Base-by-base conservation (phyloP, 352 stramenopile species). In the Phytopythium delawarense region DNA sequence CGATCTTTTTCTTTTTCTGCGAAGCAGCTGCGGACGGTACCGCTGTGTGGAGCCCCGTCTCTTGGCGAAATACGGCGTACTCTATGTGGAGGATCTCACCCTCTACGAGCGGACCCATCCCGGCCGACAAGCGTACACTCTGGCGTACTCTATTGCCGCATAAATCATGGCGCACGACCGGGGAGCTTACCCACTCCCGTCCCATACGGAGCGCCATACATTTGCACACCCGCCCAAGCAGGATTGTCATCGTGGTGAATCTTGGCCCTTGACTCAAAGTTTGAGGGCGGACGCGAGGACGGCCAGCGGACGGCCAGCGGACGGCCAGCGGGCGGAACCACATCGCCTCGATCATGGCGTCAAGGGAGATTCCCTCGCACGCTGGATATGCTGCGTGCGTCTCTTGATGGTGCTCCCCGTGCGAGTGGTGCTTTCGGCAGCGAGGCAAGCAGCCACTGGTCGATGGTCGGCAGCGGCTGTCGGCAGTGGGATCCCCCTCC, bases 131-230 rank as follows among this genome's bases (percentile, higher is more conserved):
- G 15, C 52, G 32, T 58, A 58, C 52, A 40, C 52, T n/a, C 52
- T 58, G 32, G n/a, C 52, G 52, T 58, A 48, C 52, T 58, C 52
- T 58, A 58, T 58, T 1, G 20, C 34, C 18, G 20, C 20, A 58
- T 58, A 40, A 40, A 45, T 58, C 52, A 58, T 57, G 51, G 49
- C 28, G 49, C 49, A 23, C 32, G 20, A n/a, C 46, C 28, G 28
- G 28, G 28, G 28, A 32, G 28, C 46, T 12, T 9, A 42, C 34
- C 51, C 51, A 57, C 34, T 56, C 49, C 7, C 12, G 28, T 18
- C 7, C n/a, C 21, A 37, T 58, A 25, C 52, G 8, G 5, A 3
- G 9, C 7, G 12, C 16, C 20, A 58, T 46, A 25, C 20, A 46
- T 12, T 28, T 46, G 30, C 8, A 32, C 28, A 32, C 28, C 2